These are phyloP conservation scores for Solanum chacoense DNA, from an alignment of 305 asterid genomes.

Conservation along the genomic window DNA sequence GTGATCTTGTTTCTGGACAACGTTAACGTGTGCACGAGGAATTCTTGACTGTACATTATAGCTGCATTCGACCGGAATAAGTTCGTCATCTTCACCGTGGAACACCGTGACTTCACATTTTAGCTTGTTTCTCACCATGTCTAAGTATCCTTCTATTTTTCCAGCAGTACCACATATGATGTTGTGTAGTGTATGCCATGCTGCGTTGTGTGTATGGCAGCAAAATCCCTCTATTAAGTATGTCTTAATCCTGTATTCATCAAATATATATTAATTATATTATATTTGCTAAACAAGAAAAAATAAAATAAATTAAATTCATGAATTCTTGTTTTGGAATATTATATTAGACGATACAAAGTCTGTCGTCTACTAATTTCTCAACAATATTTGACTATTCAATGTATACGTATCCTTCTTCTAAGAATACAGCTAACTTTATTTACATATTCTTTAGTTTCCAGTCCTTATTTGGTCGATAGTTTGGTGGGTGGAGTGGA, in stretches of 20 bases:
- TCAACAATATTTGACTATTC: not conserved
- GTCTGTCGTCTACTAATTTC: not conserved
- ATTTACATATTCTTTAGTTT: too few relatives aligned
- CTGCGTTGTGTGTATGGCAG: conserved; percentile 90
- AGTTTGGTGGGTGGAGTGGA: too few relatives aligned
- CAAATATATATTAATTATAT: not conserved
- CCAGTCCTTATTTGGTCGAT: too few relatives aligned
- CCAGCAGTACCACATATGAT: conserved; percentile 87
- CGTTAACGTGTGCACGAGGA: conserved; percentile 69
- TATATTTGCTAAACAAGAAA: not conserved
- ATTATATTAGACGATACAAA: not conserved
- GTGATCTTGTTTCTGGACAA: conserved; percentile 65
- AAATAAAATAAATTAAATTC: not conserved
- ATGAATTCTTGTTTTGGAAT: not conserved
- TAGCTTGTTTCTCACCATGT: conserved; percentile 34
- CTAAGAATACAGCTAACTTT: not conserved
- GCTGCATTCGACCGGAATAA: conserved; percentile 89
- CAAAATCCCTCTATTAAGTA: conserved; percentile 88
- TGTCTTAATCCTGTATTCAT: conserved; percentile 46
- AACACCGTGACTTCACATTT: conserved; percentile 56
- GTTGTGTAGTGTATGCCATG: conserved; percentile 98
- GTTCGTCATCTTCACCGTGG: conserved; percentile 70
- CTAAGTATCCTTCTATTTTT: conserved; percentile 61
- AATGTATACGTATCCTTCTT: not conserved
- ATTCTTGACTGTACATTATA: conserved; percentile 49